Conservation (phyloP, 2,329 filamentous ascomycete genomes). For the Huntiella moniliformis region DNA sequence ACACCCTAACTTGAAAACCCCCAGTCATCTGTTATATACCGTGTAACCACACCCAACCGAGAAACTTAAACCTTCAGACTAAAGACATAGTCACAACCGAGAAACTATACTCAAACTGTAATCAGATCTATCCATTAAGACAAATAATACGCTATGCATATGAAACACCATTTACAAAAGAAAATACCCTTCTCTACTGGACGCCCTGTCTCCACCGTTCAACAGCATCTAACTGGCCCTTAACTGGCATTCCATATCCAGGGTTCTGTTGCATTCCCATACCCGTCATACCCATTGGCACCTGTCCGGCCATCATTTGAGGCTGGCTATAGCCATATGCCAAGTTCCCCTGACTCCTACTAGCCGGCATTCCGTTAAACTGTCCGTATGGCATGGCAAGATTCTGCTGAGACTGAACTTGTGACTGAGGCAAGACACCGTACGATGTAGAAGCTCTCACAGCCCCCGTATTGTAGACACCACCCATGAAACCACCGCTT, state of each 20-base stretch:
- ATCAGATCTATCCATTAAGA: background rate
- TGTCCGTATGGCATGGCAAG: background rate
- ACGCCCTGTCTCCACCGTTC: conserved; percentile 27
- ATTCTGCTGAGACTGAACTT: too few relatives aligned
- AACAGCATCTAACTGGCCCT: conserved; percentile 18
- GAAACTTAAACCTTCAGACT: too few relatives aligned
- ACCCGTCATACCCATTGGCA: background rate
- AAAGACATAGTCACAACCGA: background rate
- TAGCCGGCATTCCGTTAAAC: background rate
- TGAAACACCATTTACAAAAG: background rate
- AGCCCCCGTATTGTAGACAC: conserved; percentile 37
- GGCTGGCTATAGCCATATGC: conserved; percentile 11
- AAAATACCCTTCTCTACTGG: conserved; percentile 1
- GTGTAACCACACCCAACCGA: too few relatives aligned
- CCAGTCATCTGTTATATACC: too few relatives aligned
- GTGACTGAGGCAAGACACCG: background rate
- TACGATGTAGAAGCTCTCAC: background rate
- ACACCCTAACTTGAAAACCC: too few relatives aligned
- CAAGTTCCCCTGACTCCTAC: conserved; percentile 9
- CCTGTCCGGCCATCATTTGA: conserved; percentile 9
- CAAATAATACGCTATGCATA: background rate
- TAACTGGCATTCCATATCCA: conserved; percentile 10
- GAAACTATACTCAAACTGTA: background rate
- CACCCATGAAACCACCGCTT: conserved; percentile 27
- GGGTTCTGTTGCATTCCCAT: conserved; percentile 2